These are phyloP conservation scores for Tylopilus intermedius DNA, from an alignment of 768 basidiomycete genomes.

Conservation along the genomic window DNA sequence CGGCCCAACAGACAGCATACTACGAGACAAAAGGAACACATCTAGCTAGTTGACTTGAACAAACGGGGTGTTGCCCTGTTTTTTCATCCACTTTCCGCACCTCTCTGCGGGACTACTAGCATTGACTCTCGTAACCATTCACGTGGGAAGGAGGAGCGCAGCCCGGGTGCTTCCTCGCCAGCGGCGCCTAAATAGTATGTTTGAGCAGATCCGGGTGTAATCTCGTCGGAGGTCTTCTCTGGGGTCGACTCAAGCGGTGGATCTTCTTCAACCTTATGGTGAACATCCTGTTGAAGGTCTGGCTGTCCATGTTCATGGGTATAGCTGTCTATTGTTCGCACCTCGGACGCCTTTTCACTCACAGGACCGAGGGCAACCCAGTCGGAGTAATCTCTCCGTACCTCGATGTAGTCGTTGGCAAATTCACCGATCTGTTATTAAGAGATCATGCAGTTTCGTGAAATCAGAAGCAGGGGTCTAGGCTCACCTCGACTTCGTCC, in stretches of 20 bases:
- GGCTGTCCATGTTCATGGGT: conserved; percentile 35
- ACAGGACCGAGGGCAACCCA: conserved; percentile 34
- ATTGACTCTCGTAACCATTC: too few relatives aligned
- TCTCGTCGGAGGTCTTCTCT: conserved; percentile 12
- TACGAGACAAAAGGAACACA: neutral
- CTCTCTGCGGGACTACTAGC: too few relatives aligned
- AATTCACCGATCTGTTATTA: conserved; percentile 57
- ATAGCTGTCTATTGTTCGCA: conserved; percentile 8
- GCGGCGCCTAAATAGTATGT: too few relatives aligned
- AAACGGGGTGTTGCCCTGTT: neutral
- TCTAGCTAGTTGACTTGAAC: neutral
- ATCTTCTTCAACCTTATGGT: conserved; percentile 9
- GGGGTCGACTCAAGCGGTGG: conserved; percentile 10
- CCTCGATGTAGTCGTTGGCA: conserved; percentile 64
- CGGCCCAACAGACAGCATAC: too few relatives aligned
- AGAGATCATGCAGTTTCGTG: neutral
- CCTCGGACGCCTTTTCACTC: conserved; percentile 7
- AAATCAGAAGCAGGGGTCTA: neutral
- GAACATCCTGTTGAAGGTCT: conserved; percentile 21
- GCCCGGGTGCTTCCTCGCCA: too few relatives aligned
- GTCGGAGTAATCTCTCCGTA: conserved; percentile 61
- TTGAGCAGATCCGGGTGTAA: neutral
- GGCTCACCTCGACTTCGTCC: conserved; percentile 65
- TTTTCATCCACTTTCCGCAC: neutral
- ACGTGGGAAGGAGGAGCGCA: too few relatives aligned